phyloP scores from a whole-genome alignment of 495 filamentous ascomycete species.

The Penicillium turbatum region DNA sequence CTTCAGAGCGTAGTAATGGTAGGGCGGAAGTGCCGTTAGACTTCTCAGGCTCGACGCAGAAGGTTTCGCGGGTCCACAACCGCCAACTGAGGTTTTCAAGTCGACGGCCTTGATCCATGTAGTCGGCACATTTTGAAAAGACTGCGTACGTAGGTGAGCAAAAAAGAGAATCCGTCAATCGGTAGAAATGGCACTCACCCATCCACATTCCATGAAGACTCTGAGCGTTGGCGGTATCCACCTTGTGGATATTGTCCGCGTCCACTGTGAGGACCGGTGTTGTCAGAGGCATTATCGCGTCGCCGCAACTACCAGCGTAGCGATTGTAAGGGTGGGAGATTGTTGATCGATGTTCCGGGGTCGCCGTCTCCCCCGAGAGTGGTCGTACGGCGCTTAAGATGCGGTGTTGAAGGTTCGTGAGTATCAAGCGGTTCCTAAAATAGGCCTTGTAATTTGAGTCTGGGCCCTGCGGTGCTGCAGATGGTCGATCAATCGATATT shows the following conservation, averaged over 20 bases:
- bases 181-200: conserved; percentile 55
- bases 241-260: conserved; percentile 82
- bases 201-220: conserved; percentile 98
- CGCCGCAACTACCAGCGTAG: conserved; percentile 19
- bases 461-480: conserved; percentile 16
- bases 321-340: not conserved
- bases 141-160: conserved; percentile 46
- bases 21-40: conserved; percentile 43
- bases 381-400: conserved; percentile 47
- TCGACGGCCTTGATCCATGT: conserved; percentile 86
- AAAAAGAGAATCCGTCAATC: not conserved
- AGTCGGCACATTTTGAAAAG: conserved; percentile 91
- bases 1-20: conserved; percentile 41
- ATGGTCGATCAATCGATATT: conserved; percentile 18
- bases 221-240: conserved; percentile 87
- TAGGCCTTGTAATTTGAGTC: conserved; percentile 17
- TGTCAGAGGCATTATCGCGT: conserved; percentile 57
- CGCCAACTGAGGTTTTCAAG: conserved; percentile 96
- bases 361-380: conserved; percentile 51
- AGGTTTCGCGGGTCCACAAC: conserved; percentile 92
- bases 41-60: conserved; percentile 78
- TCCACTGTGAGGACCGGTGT: conserved; percentile 77
- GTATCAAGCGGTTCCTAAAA: conserved; percentile 13
- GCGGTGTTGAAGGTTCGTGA: conserved; percentile 21
- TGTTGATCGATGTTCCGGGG: conserved; percentile 38